These are phyloP conservation scores for Penicillium coprophilum DNA, from an alignment of 495 filamentous ascomycete species.

Conservation along the genomic window DNA sequence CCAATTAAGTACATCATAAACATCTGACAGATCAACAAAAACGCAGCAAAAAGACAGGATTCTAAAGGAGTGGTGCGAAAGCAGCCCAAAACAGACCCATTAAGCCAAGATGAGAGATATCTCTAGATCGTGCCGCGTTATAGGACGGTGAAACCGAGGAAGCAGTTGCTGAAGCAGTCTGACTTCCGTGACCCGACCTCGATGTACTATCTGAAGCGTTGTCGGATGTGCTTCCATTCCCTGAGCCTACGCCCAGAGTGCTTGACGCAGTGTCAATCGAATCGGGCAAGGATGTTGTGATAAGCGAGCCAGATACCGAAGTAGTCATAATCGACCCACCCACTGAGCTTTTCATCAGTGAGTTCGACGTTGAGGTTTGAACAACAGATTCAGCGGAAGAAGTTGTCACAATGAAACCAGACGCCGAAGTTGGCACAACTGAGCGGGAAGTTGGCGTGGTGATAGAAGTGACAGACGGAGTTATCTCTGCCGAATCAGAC, in stretches of 20 bases:
- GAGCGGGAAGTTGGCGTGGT: neutral
- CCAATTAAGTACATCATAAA: neutral
- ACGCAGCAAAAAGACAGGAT: neutral
- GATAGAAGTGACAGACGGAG: neutral
- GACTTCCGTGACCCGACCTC: neutral
- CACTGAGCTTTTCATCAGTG: neutral
- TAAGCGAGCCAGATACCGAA: neutral
- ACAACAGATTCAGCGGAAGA: neutral
- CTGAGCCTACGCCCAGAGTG: neutral
- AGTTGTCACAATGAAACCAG: neutral
- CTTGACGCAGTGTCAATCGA: neutral
- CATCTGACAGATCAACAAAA: neutral
- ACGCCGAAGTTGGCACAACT: neutral
- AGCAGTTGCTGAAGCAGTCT: neutral
- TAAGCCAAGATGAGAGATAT: neutral
- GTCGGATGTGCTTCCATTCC: neutral
- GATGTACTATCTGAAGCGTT: neutral
- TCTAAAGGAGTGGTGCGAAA: neutral
- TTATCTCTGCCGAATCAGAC: neutral
- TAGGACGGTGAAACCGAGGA: neutral
- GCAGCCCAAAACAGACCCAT: neutral
- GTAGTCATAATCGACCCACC: neutral
- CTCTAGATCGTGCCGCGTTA: neutral
- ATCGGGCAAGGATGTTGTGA: neutral
- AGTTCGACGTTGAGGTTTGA: neutral